Conservation (phyloP, 306 rosid species). For the Ziziphus jujuba region DNA sequence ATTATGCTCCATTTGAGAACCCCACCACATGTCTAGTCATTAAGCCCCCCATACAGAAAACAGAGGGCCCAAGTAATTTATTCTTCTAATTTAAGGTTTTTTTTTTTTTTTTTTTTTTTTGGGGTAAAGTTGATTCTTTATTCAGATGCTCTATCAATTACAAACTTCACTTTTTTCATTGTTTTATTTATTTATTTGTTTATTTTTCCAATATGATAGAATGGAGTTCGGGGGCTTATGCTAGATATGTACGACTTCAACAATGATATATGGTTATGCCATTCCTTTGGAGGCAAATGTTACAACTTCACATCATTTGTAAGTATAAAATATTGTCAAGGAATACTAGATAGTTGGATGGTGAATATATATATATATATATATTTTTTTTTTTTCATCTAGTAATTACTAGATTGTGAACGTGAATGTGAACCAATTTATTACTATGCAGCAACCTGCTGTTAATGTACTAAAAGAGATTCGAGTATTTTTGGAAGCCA, state of each 20-base stretch:
- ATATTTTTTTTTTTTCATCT: too few species aligned
- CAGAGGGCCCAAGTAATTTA: too few species aligned
- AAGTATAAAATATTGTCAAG: constrained; percentile 33
- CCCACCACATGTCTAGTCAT: constrained; percentile 2
- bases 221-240: constrained; percentile 91
- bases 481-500: constrained; percentile 54
- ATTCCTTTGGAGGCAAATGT: constrained; percentile 66
- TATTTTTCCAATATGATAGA: constrained; percentile 35
- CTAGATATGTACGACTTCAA: constrained; percentile 86
- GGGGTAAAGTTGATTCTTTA: background rate
- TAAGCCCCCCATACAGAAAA: too few species aligned
- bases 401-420: background rate
- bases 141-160: background rate
- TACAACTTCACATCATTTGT: constrained; percentile 76
- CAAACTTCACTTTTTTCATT: background rate
- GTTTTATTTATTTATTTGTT: background rate
- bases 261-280: constrained; percentile 82
- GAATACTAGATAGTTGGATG: background rate
- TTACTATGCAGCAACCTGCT: constrained; percentile 66
- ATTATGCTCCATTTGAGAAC: background rate
- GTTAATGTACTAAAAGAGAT: constrained; percentile 61
- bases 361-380: too few species aligned
- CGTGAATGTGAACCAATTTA: constrained; percentile 13
- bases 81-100: too few species aligned
- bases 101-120: too few species aligned